phyloP scores from a whole-genome alignment of 257 asterid species.

The Pogostemon cablin region DNA sequence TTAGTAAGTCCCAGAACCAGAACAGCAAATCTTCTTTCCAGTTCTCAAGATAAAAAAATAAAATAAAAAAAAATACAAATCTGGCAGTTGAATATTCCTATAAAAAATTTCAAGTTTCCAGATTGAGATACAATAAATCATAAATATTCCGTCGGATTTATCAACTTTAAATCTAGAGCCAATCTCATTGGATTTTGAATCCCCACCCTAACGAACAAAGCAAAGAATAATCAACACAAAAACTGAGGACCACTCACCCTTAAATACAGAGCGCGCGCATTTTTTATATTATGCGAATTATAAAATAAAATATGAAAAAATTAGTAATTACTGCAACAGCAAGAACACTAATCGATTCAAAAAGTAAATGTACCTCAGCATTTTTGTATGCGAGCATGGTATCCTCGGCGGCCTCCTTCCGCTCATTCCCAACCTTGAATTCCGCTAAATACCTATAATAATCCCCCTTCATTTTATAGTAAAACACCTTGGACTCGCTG shows the following conservation, averaged over 20 bases:
- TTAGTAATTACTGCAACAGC: neutral
- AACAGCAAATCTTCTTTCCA: neutral
- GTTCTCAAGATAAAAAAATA: neutral
- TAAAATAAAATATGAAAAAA: conserved; percentile 4
- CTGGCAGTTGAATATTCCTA: neutral
- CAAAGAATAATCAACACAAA: neutral
- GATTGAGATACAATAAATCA: conserved; percentile 3
- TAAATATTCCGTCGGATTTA: neutral
- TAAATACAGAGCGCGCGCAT: conserved; percentile 13
- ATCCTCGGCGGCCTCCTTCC: conserved; percentile 66
- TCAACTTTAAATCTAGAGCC: neutral
- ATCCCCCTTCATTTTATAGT: conserved; percentile 73
- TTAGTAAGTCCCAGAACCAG: neutral
- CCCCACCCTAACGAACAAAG: neutral
- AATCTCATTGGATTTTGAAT: conserved; percentile 7
- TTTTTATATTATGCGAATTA: neutral
- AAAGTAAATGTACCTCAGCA: conserved; percentile 49
- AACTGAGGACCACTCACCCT: conserved; percentile 26
- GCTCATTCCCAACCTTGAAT: conserved; percentile 57
- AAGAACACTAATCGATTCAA: conserved; percentile 3
- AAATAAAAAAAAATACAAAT: neutral
- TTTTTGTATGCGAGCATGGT: conserved; percentile 64
- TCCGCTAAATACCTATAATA: conserved; percentile 60
- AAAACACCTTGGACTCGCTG: conserved; percentile 59
- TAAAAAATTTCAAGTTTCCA: neutral